These are phyloP conservation scores for Aspergillus sp. DNA, from an alignment of 2,329 filamentous ascomycete species.

Conservation along the genomic window DNA sequence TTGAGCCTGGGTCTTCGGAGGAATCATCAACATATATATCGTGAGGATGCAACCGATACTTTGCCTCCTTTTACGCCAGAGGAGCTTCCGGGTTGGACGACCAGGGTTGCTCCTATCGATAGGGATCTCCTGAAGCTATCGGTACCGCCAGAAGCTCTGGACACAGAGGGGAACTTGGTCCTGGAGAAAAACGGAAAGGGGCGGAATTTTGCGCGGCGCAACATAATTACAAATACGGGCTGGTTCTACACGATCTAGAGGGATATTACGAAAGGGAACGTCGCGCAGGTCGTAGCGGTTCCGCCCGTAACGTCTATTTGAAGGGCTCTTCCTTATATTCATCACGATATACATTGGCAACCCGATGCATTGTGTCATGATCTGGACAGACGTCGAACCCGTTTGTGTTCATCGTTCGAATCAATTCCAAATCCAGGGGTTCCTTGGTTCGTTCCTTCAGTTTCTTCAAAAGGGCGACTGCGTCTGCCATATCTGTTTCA, in stretches of 20 bases:
- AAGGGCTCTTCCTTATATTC: conserved; percentile 20
- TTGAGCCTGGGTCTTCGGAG: conserved; percentile 5
- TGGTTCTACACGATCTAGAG: conserved; percentile 23
- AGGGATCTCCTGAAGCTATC: neutral
- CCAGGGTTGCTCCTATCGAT: conserved; percentile 17
- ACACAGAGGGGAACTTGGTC: conserved; percentile 19
- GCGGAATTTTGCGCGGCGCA: conserved; percentile 21
- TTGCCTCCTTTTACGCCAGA: conserved; percentile 24
- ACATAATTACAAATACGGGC: conserved; percentile 28
- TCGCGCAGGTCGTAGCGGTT: no score
- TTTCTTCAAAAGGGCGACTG: conserved; percentile 28
- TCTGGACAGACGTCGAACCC: conserved; percentile 30
- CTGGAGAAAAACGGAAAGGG: conserved; percentile 21
- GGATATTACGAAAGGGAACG: no score
- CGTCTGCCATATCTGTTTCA: conserved; percentile 29
- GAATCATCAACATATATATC: conserved; percentile 23
- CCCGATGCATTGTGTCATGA: conserved; percentile 25
- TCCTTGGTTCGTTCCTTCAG: conserved; percentile 21
- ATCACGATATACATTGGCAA: conserved; percentile 27
- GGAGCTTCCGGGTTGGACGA: conserved; percentile 20
- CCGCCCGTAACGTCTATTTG: neutral
- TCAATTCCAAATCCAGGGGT: conserved; percentile 24
- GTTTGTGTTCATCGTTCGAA: conserved; percentile 29
- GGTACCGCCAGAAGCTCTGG: conserved; percentile 13
- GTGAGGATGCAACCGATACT: conserved; percentile 21